Evolutionary conservation across 164 flowering plant genomes (phyloP).

Genomic region (Liriodendron chinense): DNA sequence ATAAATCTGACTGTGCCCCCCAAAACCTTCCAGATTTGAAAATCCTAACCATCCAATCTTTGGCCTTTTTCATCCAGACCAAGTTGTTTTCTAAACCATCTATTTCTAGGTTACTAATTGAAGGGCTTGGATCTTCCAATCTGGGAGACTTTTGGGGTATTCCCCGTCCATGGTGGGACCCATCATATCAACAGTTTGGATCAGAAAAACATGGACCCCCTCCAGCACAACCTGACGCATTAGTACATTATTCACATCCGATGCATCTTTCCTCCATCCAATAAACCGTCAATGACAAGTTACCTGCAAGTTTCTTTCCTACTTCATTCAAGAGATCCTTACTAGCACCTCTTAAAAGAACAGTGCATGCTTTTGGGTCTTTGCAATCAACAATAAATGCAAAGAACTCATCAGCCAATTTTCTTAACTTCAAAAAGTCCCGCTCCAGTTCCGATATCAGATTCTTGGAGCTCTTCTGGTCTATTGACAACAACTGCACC

Average conservation of each 20-base stretch:
- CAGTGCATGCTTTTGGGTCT: constrained; percentile 93
- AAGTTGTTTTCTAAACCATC: not conserved
- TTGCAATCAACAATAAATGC: constrained; percentile 83
- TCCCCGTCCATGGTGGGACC: not conserved
- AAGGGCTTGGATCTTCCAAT: not conserved
- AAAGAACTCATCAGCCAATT: constrained; percentile 94
- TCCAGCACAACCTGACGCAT: not conserved
- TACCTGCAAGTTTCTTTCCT: constrained; percentile 96
- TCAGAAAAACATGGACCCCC: not conserved
- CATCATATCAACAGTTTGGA: not conserved
- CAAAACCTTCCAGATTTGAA: not conserved
- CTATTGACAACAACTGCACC: constrained; percentile 91
- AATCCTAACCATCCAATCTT: not conserved
- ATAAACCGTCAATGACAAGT: not conserved
- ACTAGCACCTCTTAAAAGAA: constrained; percentile 91
- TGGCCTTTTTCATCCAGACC: not conserved
- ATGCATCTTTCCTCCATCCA: not conserved
- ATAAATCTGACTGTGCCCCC: too few relatives aligned
- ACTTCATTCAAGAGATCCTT: constrained; percentile 98
- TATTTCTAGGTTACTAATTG: not conserved
- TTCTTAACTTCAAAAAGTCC: constrained; percentile 94
- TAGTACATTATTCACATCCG: not conserved
- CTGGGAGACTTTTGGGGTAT: not conserved
- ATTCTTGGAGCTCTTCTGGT: constrained; percentile 95
- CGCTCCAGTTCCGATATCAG: constrained; percentile 92